phyloP scores from a whole-genome alignment of 176 grass and related monocot species.

The Juncus effusus region DNA sequence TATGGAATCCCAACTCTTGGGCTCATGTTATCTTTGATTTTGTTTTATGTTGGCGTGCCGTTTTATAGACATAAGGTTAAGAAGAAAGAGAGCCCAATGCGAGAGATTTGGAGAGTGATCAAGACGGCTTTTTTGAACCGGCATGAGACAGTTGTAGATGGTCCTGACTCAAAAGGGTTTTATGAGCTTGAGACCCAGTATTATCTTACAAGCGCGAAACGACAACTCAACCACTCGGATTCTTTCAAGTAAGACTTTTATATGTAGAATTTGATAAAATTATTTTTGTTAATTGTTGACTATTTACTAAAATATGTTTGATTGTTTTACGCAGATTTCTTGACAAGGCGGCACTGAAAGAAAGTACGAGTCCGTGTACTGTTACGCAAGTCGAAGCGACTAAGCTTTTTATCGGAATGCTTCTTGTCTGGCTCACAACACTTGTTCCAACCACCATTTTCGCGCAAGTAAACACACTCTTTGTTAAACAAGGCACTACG shows the following conservation, averaged over 20 bases:
- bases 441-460: constrained; percentile 45
- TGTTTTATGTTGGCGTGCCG: constrained; percentile 45
- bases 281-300: background rate
- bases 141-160: constrained; percentile 6
- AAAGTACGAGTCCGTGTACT: constrained; percentile 32
- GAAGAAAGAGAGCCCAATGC: constrained; percentile 36
- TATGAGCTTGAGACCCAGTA: constrained; percentile 43
- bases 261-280: background rate
- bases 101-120: constrained; percentile 43
- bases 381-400: constrained; percentile 62
- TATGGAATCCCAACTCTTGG: constrained; percentile 48
- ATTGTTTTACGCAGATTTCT: constrained; percentile 33
- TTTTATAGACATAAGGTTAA: constrained; percentile 54
- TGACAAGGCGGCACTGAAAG: constrained; percentile 52
- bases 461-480: constrained; percentile 56
- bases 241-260: constrained; percentile 26
- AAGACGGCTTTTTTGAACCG: constrained; percentile 34
- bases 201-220: constrained; percentile 36
- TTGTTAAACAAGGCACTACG: constrained; percentile 61
- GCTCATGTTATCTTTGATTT: constrained; percentile 31
- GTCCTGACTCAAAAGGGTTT: constrained; percentile 32
- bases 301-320: background rate
- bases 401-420: constrained; percentile 37
- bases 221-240: constrained; percentile 31
- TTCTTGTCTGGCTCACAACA: constrained; percentile 38